Percentiles rank a stretch among this genome's conserved stretches.
These are phyloP conservation scores for Colletotrichum euphorbiae DNA, from an alignment of 2,329 filamentous ascomycete species.

Conservation along the genomic window DNA sequence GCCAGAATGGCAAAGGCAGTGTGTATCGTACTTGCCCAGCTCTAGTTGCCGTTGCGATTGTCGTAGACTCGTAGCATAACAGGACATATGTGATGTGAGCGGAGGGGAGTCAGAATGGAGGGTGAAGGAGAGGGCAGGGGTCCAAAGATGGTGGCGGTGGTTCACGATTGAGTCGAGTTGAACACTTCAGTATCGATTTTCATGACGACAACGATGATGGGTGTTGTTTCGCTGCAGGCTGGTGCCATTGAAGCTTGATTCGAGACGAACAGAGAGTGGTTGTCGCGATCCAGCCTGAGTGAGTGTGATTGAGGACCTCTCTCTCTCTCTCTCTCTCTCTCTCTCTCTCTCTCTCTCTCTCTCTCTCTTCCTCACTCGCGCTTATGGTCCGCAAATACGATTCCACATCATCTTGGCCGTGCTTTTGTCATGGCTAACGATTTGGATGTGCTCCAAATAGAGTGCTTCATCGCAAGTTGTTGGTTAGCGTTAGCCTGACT, in stretches of 20 bases:
- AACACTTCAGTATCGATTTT: too few relatives aligned
- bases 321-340: too few relatives aligned
- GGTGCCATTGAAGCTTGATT: slow-evolving; percentile 10
- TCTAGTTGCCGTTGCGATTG: neutral
- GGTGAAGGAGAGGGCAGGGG: neutral
- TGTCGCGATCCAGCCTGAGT: too few relatives aligned
- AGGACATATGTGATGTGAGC: slow-evolving; percentile 9
- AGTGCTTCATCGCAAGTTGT: neutral
- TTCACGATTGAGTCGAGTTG: too few relatives aligned
- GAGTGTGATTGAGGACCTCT: neutral
- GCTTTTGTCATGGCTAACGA: neutral
- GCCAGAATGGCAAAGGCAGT: slow-evolving; percentile 1
- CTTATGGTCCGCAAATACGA: neutral
- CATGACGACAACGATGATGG: too few relatives aligned
- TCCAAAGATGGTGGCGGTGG: neutral
- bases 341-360: too few relatives aligned
- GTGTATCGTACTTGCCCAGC: slow-evolving; percentile 9
- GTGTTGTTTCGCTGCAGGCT: neutral
- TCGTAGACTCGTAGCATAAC: neutral
- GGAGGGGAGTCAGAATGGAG: neutral
- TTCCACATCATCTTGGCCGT: slow-evolving; percentile 19
- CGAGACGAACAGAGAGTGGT: neutral
- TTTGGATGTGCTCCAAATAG: neutral
- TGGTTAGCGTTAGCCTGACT: neutral
- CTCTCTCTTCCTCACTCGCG: neutral